Conservation (phyloP, 495 filamentous ascomycete species). For the Hypoxylon perforatum region DNA sequence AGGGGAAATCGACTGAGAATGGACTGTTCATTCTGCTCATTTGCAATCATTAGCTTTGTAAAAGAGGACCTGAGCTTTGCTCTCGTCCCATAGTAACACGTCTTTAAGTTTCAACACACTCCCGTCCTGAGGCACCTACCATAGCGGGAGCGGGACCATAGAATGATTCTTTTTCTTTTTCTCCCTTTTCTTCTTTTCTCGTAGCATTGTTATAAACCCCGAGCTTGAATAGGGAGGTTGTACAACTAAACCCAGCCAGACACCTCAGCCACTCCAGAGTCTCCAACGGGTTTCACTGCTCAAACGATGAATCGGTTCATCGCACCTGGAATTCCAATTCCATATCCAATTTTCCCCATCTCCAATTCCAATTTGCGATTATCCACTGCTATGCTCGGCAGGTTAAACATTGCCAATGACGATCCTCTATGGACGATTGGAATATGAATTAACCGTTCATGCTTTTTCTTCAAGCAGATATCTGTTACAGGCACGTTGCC, state of each 20-base stretch:
- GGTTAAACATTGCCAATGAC: slow-evolving; percentile 17
- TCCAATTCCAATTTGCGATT: background rate
- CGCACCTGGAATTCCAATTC: background rate
- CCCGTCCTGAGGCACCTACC: too few species aligned
- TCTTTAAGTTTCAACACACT: too few species aligned
- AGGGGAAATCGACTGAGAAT: slow-evolving; percentile 35
- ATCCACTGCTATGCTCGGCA: slow-evolving; percentile 10
- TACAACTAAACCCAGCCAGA: background rate
- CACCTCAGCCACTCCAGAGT: background rate
- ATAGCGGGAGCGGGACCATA: too few species aligned
- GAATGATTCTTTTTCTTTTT: too few species aligned
- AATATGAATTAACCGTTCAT: slow-evolving; percentile 2
- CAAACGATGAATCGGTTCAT: background rate
- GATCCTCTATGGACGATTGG: slow-evolving; percentile 17
- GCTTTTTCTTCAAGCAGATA: background rate
- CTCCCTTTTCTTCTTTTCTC: too few species aligned
- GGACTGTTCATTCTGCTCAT: background rate
- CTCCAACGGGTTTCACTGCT: background rate
- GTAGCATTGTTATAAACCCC: too few species aligned
- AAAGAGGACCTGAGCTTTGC: background rate
- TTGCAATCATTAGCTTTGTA: background rate
- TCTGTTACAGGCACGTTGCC: slow-evolving; percentile 18
- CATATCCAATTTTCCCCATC: background rate
- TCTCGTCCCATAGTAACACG: background rate
- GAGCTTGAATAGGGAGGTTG: slow-evolving; percentile 6